Evolutionary conservation across 2,329 filamentous ascomycete species (phyloP), one percentile per base, ranked within the genome.

Genomic region (Colletotrichum sp.): DNA sequence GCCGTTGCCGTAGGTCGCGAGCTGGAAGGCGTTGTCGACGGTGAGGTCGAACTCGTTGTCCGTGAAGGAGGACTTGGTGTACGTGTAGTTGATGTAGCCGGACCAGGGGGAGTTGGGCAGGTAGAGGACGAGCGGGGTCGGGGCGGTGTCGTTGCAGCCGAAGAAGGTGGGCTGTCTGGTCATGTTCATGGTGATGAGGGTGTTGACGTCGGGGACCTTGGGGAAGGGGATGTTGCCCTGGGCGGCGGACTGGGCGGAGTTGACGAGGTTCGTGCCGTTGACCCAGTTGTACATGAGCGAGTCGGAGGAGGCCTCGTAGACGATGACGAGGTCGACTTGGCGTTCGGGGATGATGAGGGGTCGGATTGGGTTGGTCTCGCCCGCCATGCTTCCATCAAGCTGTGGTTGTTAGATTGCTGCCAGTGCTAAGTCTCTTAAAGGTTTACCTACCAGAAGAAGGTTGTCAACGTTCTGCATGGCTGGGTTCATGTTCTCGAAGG

Each of bases 1-100:
- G 36, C 90, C 92, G 83, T 98, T 98, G 62, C 90, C 95, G 87
- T 93, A 92, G 0, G 95, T 98, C 2, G 91, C 95, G 34, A 93
- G 91, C 80, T 96, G 90, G 84, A 94, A 96, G 13, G 95, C 96
- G 84, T 98, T 98, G 62, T 81, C 80, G 16, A 80, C 60, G 6
- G 78, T 78, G 24, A 78, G 67, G 22, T 81, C 75, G 5, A 82
- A 74, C 71, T 82, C 78, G 3, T 77, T 68, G 1, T 79, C 30
- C 2, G 81, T 81, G 72, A 82, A 82, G 9, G 79, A 77, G 2
- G 72, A 55, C 5, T 81, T 76, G 0, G 52, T 68, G 64, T 79
- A 82, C 3, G 80, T 78, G 65, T 79, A 81, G 75, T 82, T 82
- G 68, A 74, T 76, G 63, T 82, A 82, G 3, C 75, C 79, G 4